Evolutionary conservation across 2,329 filamentous ascomycete species (phyloP).

Genomic region (Tolypocladium guangdongense): DNA sequence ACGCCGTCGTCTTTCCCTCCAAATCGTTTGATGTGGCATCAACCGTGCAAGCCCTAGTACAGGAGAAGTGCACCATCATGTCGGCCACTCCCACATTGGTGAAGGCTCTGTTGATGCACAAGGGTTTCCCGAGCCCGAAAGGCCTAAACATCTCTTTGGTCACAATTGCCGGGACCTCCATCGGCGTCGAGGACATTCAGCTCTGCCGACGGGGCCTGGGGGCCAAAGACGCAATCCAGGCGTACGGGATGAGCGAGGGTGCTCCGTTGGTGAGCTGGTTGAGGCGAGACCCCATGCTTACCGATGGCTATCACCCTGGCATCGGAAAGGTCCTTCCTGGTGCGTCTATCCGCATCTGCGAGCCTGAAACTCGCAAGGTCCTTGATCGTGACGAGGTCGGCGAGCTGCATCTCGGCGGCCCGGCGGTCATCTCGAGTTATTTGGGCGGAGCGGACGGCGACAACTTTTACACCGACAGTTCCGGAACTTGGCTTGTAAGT

Average conservation of each 20-base stretch:
- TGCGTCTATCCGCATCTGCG: conserved; percentile 25
- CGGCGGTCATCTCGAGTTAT: conserved; percentile 24
- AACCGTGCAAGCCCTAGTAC: conserved; percentile 19
- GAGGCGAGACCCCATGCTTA: conserved; percentile 16
- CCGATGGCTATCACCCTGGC: conserved; percentile 24
- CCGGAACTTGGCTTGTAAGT: conserved; percentile 25
- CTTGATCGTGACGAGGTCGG: conserved; percentile 21
- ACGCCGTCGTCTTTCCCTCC: conserved; percentile 23
- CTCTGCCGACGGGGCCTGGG: conserved; percentile 21
- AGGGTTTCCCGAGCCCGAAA: conserved; percentile 13
- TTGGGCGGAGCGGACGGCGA: conserved; percentile 13
- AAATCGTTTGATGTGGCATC: conserved; percentile 20
- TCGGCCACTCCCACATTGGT: conserved; percentile 28
- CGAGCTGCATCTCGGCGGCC: conserved; percentile 28
- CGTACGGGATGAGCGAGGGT: conserved; percentile 35
- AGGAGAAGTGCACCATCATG: conserved; percentile 25
- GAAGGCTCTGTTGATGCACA: conserved; percentile 19
- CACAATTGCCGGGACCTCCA: conserved; percentile 22
- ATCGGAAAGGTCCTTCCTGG: conserved; percentile 30
- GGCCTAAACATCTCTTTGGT: conserved; percentile 20
- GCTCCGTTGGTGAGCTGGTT: conserved; percentile 30
- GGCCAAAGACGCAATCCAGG: conserved; percentile 20
- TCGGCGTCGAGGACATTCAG: conserved; percentile 18
- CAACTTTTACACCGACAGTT: conserved; percentile 23
- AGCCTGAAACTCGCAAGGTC: conserved; percentile 15